Evolutionary conservation across 768 basidiomycete genomes (phyloP).

Genomic region (Podaxis mareebaensis): DNA sequence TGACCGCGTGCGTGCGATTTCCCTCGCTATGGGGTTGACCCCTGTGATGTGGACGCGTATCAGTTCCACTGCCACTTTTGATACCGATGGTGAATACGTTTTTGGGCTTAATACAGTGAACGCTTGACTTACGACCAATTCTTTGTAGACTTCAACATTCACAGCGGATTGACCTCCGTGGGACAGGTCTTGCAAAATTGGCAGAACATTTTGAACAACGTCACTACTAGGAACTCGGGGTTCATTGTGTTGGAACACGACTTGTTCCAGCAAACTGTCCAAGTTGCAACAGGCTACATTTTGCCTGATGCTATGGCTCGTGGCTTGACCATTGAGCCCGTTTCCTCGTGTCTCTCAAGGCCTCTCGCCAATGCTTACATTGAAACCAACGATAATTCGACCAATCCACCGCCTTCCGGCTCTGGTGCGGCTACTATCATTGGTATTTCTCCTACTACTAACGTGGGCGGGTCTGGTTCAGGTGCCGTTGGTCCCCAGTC

Average conservation of each 20-base stretch:
- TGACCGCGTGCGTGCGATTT: constrained; percentile 85
- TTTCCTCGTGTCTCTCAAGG: constrained; percentile 66
- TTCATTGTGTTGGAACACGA: constrained; percentile 92
- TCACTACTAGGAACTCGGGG: constrained; percentile 57
- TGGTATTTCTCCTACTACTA: not conserved
- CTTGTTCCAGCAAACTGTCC: constrained; percentile 81
- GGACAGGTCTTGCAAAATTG: constrained; percentile 69
- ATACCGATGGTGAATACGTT: constrained; percentile 55
- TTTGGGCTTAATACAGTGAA: not conserved
- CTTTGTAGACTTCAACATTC: constrained; percentile 74
- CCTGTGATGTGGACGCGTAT: constrained; percentile 86
- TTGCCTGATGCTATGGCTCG: constrained; percentile 77
- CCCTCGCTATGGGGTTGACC: constrained; percentile 76
- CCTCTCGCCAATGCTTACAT: constrained; percentile 68
- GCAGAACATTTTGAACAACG: constrained; percentile 69
- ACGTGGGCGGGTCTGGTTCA: constrained; percentile 1
- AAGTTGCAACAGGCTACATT: constrained; percentile 85
- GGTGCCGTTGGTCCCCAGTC: not conserved
- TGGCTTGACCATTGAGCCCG: constrained; percentile 69
- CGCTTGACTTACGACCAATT: constrained; percentile 1
- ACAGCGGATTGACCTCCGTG: constrained; percentile 58
- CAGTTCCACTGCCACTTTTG: constrained; percentile 61
- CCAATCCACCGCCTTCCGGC: constrained; percentile 48
- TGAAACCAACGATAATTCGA: constrained; percentile 75
- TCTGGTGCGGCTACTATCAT: constrained; percentile 5